Percentiles rank a stretch among this genome's conserved stretches.
Evolutionary conservation across 2,329 filamentous ascomycete genomes (phyloP).

Genomic region (Mollisiaceae sp.): DNA sequence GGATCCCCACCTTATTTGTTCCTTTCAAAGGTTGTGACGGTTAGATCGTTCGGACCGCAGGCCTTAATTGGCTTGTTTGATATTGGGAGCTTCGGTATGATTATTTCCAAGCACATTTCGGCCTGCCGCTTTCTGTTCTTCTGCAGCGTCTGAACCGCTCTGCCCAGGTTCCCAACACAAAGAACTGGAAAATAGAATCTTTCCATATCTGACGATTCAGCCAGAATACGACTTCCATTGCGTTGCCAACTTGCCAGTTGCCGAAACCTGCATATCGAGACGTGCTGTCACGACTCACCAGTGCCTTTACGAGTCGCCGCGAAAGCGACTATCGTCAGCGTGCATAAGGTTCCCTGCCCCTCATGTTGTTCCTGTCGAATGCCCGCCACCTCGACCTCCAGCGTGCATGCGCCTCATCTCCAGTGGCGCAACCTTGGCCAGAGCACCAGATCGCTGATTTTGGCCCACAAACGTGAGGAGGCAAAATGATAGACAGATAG

Average conservation of each 20-base stretch:
- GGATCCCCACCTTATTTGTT: slow-evolving; percentile 13
- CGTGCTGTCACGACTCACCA: slow-evolving; percentile 2
- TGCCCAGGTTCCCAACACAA: neutral
- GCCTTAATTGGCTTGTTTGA: slow-evolving; percentile 13
- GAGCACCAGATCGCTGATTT: neutral
- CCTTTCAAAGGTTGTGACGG: slow-evolving; percentile 9
- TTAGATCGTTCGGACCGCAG: slow-evolving; percentile 7
- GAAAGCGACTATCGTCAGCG: slow-evolving; percentile 12
- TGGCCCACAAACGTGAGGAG: neutral
- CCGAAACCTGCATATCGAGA: slow-evolving; percentile 7
- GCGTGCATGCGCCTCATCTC: slow-evolving; percentile 8
- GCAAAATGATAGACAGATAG: slow-evolving; percentile 8
- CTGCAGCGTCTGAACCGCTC: neutral
- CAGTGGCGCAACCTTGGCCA: slow-evolving; percentile 6
- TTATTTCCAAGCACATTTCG: neutral
- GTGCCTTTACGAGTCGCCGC: slow-evolving; percentile 12
- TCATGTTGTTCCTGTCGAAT: slow-evolving; percentile 15
- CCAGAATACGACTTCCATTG: slow-evolving; percentile 3
- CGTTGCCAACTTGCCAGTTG: neutral
- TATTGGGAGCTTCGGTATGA: slow-evolving; percentile 9
- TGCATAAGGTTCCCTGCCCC: slow-evolving; percentile 15
- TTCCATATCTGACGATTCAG: slow-evolving; percentile 3
- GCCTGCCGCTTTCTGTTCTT: neutral
- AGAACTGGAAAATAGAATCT: neutral
- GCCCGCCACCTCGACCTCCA: slow-evolving; percentile 2